phyloP scores from a whole-genome alignment of 345 rosid species.

The Pistacia integerrima region DNA sequence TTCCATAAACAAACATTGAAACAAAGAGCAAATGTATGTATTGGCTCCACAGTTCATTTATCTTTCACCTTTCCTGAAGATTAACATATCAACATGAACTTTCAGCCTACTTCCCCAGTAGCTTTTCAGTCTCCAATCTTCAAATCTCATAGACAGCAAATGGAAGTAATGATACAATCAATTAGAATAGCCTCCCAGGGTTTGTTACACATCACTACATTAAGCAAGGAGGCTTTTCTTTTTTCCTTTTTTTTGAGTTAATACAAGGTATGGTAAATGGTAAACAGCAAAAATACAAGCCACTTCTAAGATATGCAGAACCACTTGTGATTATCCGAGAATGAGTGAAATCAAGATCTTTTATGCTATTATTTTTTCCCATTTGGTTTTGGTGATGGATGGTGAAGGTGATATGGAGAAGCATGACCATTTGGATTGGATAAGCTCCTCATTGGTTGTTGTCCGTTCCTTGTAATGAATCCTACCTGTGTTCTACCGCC shows the following conservation, averaged over 20 bases:
- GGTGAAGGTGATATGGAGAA: conserved; percentile 61
- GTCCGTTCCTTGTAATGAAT: conserved; percentile 72
- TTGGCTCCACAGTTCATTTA: background rate
- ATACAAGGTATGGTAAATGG: background rate
- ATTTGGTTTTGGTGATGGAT: conserved; percentile 66
- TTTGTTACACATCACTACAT: conserved; percentile 8
- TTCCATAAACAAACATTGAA: background rate
- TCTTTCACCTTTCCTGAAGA: background rate
- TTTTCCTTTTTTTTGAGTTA: background rate
- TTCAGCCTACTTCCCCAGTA: background rate
- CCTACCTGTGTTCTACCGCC: conserved; percentile 63
- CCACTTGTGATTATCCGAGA: background rate
- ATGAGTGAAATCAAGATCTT: conserved; percentile 1
- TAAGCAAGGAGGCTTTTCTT: conserved; percentile 2
- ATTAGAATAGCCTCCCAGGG: conserved; percentile 15
- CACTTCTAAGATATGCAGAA: conserved; percentile 1
- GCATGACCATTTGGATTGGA: conserved; percentile 55
- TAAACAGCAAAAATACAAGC: conserved; percentile 2
- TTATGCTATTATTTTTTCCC: conserved; percentile 44
- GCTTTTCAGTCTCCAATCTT: conserved; percentile 12
- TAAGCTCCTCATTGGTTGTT: conserved; percentile 67
- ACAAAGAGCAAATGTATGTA: background rate
- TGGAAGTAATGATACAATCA: conserved; percentile 10
- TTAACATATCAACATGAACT: background rate
- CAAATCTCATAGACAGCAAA: conserved; percentile 3